phyloP scores from a whole-genome alignment of 305 asterid genomes.

The Fraxinus platypoda region DNA sequence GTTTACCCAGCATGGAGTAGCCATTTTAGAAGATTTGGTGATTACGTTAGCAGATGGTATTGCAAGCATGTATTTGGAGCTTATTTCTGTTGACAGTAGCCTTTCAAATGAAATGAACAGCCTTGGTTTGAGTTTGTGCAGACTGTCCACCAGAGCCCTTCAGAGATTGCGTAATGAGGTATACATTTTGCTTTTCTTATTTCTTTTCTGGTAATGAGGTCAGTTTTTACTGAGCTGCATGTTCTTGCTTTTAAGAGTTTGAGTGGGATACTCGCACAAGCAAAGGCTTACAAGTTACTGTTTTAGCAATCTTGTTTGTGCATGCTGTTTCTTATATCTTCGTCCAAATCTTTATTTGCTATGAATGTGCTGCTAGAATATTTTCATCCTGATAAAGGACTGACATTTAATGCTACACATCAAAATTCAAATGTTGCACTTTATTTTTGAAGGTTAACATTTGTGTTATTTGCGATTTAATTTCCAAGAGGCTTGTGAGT shows the following conservation, averaged over 20 bases:
- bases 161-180: conserved; percentile 97
- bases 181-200: conserved; percentile 13
- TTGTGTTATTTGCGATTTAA: not conserved
- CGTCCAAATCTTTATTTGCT: not conserved
- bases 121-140: conserved; percentile 81
- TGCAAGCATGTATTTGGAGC: conserved; percentile 95
- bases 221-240: conserved; percentile 2
- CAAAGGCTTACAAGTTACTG: not conserved
- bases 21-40: conserved; percentile 85
- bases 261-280: not conserved
- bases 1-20: conserved; percentile 72
- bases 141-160: conserved; percentile 92
- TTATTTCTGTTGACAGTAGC: conserved; percentile 91
- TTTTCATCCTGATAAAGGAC: not conserved
- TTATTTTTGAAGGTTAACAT: not conserved
- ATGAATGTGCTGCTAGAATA: not conserved
- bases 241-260: conserved; percentile 1
- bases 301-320: not conserved
- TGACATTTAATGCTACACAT: not conserved
- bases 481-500: not conserved
- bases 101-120: conserved; percentile 73
- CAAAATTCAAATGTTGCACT: not conserved
- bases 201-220: not conserved
- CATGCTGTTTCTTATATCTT: not conserved
- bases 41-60: conserved; percentile 87